phyloP scores from a whole-genome alignment of 208 protist genomes.

The Wallacemonas sp. region DNA sequence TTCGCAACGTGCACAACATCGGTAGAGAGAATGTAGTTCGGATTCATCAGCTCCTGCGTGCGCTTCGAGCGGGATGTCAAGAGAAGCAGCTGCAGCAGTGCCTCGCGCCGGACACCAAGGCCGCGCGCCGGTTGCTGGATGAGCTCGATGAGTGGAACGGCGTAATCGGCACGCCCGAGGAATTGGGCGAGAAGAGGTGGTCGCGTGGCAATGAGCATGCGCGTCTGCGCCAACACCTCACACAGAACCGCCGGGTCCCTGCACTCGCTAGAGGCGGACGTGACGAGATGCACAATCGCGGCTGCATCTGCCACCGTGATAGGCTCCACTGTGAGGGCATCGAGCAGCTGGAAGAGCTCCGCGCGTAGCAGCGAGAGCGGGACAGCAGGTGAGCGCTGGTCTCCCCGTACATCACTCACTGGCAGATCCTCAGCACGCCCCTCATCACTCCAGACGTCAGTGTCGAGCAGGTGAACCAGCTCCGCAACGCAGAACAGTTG shows the following conservation, averaged over 20 bases:
- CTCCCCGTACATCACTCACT: no score
- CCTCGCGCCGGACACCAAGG: constrained; percentile 53
- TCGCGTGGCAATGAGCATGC: constrained; percentile 50
- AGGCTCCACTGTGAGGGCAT: constrained; percentile 51
- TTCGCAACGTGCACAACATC: constrained; percentile 62
- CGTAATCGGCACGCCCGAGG: constrained; percentile 66
- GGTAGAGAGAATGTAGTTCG: constrained; percentile 38
- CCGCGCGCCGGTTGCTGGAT: constrained; percentile 22
- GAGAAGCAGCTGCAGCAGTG: constrained; percentile 66
- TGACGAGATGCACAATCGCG: constrained; percentile 44
- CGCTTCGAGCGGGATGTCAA: constrained; percentile 63
- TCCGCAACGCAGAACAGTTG: constrained; percentile 61
- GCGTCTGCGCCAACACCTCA: constrained; percentile 40
- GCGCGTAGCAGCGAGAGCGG: constrained; percentile 19
- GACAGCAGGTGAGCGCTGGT: no score
- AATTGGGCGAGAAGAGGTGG: constrained; percentile 45
- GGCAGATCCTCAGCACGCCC: background rate
- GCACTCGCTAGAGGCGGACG: constrained; percentile 37
- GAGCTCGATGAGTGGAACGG: constrained; percentile 59
- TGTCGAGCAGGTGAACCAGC: constrained; percentile 3
- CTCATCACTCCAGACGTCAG: constrained; percentile 1
- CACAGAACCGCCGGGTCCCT: constrained; percentile 28
- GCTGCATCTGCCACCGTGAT: constrained; percentile 67
- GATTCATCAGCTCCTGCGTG: constrained; percentile 82
- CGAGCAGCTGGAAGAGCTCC: constrained; percentile 58